Evolutionary conservation across 2,329 filamentous ascomycete genomes (phyloP).

Genomic region (Neodidymelliopsis sp.): DNA sequence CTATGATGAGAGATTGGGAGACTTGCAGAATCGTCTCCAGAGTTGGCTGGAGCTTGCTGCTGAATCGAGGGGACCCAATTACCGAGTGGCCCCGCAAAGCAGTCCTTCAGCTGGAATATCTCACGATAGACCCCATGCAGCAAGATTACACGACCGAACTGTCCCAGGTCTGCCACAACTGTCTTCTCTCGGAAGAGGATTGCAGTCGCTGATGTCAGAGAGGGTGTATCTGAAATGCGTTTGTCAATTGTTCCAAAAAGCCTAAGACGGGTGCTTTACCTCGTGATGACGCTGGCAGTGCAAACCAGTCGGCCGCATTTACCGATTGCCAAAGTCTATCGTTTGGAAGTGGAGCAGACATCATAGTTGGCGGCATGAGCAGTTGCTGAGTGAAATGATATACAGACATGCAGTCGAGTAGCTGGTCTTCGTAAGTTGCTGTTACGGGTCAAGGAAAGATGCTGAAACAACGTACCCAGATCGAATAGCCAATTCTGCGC

Average conservation of each 20-base stretch:
- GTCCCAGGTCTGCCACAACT: conserved; percentile 48
- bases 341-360: conserved; percentile 2
- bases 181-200: conserved; percentile 13
- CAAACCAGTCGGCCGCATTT: background rate
- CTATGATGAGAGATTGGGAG: conserved; percentile 49
- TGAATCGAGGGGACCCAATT: conserved; percentile 52
- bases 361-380: conserved; percentile 3
- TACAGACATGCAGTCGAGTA: conserved; percentile 17
- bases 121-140: conserved; percentile 60
- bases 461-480: conserved; percentile 56
- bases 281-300: background rate
- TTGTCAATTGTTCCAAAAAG: background rate
- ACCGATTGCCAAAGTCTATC: conserved; percentile 1
- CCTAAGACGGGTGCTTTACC: background rate
- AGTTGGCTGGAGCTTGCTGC: conserved; percentile 5
- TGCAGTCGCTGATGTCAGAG: conserved; percentile 3
- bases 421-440: background rate
- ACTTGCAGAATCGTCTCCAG: conserved; percentile 53
- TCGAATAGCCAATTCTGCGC: conserved; percentile 10
- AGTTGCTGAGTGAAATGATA: conserved; percentile 13
- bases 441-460: conserved; percentile 36
- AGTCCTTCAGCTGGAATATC: conserved; percentile 57
- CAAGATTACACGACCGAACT: conserved; percentile 58
- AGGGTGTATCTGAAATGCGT: background rate
- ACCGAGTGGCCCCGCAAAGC: conserved; percentile 48